Conservation (phyloP, 305 asterid genomes). For the Coffea humblotiana region DNA sequence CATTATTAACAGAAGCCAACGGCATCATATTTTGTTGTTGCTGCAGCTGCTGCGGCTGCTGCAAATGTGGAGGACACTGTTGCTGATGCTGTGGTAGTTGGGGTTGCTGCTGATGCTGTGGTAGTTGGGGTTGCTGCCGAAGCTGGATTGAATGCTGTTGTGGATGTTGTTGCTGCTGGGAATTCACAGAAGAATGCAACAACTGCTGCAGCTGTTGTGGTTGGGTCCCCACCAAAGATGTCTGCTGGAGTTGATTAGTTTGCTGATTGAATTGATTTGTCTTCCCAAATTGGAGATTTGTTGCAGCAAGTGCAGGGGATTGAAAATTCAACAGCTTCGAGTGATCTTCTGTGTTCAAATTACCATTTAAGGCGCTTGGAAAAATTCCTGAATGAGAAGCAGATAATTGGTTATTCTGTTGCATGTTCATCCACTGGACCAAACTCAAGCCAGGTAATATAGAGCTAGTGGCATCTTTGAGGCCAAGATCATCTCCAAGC, state of each 20-base stretch:
- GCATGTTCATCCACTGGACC: conserved; percentile 99
- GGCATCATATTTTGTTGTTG: conserved; percentile 31
- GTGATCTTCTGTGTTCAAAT: conserved; percentile 51
- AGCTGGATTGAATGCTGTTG: conserved; percentile 27
- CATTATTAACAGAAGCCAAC: conserved; percentile 35
- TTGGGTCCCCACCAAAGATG: conserved; percentile 54
- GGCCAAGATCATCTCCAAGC: conserved; percentile 67
- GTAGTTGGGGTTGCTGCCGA: conserved; percentile 24
- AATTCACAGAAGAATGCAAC: conserved; percentile 28
- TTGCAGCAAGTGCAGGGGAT: conserved; percentile 52
- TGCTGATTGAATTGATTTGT: conserved; percentile 51
- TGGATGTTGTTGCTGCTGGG: conserved; percentile 41
- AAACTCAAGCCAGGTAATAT: conserved; percentile 84
- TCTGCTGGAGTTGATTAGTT: conserved; percentile 48
- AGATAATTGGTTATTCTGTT: conserved; percentile 62
- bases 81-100: conserved; percentile 25
- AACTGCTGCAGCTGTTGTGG: conserved; percentile 67
- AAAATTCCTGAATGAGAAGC: conserved; percentile 51
- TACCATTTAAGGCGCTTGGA: conserved; percentile 42
- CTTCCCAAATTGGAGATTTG: conserved; percentile 62
- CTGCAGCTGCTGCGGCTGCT: conserved; percentile 27
- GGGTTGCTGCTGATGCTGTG: conserved; percentile 20
- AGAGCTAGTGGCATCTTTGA: conserved; percentile 75
- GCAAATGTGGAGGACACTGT: conserved; percentile 18
- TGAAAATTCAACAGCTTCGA: conserved; percentile 79